A percentile compares a stretch with the other conserved stretches of the same genome.
Evolutionary conservation across 1,284 basidiomycete species (phyloP).

Genomic region (Leccinum subrobustum): DNA sequence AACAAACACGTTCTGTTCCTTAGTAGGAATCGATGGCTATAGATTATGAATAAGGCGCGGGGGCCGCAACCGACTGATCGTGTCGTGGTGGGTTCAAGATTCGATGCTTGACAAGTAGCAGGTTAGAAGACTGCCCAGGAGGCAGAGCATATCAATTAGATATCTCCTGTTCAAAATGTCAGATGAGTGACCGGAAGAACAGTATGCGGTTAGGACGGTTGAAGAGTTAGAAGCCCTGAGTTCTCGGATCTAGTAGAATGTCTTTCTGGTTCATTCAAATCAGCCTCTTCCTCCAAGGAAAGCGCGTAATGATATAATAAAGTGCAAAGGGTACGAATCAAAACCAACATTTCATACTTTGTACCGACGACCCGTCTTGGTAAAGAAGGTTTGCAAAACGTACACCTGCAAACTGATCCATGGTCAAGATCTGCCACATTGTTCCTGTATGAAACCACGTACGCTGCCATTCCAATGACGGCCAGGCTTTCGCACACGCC

Average conservation of each 20-base stretch:
- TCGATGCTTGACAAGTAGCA: no score
- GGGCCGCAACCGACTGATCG: no score
- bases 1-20: neutral
- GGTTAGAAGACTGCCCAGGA: no score
- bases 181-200: no score
- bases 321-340: constrained; percentile 17
- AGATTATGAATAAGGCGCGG: no score
- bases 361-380: constrained; percentile 80
- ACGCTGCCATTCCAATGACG: constrained; percentile 83
- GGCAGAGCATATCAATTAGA: no score
- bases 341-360: constrained; percentile 56
- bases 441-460: constrained; percentile 33
- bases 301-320: neutral
- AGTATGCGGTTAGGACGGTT: no score
- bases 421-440: neutral
- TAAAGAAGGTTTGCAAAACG: constrained; percentile 91
- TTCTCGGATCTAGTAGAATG: neutral
- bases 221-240: no score
- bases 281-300: neutral
- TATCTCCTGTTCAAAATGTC: no score
- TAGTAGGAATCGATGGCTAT: neutral
- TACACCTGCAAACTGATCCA: constrained; percentile 79
- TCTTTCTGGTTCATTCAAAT: neutral
- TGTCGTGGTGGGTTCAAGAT: no score
- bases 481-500: constrained; percentile 75